These are phyloP conservation scores for Podospora anserina DNA, from an alignment of 495 filamentous ascomycete genomes.

Conservation along the genomic window DNA sequence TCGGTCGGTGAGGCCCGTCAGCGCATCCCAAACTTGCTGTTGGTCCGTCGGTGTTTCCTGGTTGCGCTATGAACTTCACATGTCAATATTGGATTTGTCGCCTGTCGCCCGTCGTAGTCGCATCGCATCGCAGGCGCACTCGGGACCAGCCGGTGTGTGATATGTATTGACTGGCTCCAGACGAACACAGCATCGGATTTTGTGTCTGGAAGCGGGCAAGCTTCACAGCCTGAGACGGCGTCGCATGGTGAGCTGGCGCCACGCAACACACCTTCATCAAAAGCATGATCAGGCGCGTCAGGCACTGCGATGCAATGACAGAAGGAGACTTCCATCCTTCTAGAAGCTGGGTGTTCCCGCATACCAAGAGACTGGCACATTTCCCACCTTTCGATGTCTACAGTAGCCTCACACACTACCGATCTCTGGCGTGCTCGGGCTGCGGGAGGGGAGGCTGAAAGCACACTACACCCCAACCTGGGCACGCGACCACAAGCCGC, in stretches of 20 bases:
- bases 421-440: background rate
- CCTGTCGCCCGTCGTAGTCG: background rate
- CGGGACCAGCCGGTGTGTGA: background rate
- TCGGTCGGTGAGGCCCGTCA: background rate
- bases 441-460: background rate
- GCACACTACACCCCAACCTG: background rate
- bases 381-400: background rate
- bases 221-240: background rate
- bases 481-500: slow-evolving; percentile 1
- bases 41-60: background rate
- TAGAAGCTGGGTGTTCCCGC: background rate
- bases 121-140: background rate
- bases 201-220: slow-evolving; percentile 4
- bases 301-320: background rate
- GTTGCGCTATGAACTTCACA: background rate
- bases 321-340: background rate
- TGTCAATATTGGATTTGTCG: background rate
- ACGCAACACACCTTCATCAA: background rate
- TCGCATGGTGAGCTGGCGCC: background rate
- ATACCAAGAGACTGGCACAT: background rate
- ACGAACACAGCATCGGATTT: background rate
- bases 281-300: background rate
- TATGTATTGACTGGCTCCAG: background rate
- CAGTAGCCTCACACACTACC: background rate
- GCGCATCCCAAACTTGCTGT: background rate